These are phyloP conservation scores for Leucosporidium yakuticum DNA, from an alignment of 768 basidiomycete genomes.

Conservation along the genomic window DNA sequence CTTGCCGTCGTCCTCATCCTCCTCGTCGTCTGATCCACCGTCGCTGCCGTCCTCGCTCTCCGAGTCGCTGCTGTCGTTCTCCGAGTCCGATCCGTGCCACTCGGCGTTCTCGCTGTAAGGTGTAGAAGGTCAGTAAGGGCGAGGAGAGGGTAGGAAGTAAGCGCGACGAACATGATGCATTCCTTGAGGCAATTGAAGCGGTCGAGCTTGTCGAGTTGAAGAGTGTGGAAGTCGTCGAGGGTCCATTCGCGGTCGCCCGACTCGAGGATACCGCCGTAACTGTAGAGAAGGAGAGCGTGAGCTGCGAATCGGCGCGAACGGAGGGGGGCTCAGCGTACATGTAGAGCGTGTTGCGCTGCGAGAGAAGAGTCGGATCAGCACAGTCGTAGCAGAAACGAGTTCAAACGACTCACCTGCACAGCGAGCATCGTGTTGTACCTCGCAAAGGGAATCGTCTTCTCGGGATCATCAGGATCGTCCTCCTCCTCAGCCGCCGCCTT, in stretches of 20 bases:
- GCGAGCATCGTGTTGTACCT: constrained; percentile 87
- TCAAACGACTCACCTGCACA: constrained; percentile 43
- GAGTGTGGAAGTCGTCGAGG: constrained; percentile 74
- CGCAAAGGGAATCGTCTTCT: constrained; percentile 58
- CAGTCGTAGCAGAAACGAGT: too few species aligned
- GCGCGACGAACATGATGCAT: constrained; percentile 56
- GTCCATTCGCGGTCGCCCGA: constrained; percentile 76
- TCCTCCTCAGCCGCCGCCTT: constrained; percentile 37
- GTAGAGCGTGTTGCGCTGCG: constrained; percentile 69
- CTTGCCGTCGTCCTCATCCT: constrained; percentile 37
- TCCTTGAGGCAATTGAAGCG: constrained; percentile 66
- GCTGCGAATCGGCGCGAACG: neutral
- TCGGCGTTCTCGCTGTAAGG: constrained; percentile 47
- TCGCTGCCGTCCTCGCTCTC: constrained; percentile 44
- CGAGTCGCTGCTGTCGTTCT: constrained; percentile 47
- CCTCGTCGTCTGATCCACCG: constrained; percentile 51
- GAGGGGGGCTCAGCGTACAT: constrained; percentile 53
- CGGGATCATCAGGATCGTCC: constrained; percentile 62
- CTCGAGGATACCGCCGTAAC: constrained; percentile 86
- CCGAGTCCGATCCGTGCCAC: constrained; percentile 49
- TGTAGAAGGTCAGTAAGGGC: neutral
- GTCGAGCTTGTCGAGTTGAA: constrained; percentile 81
- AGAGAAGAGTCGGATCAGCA: too few species aligned
- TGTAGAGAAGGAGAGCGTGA: constrained; percentile 3
- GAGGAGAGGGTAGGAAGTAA: neutral